Percentiles rank a stretch among this genome's conserved stretches.
Conservation (phyloP, 257 asterid species). For the Solanum pimpinellifolium region DNA sequence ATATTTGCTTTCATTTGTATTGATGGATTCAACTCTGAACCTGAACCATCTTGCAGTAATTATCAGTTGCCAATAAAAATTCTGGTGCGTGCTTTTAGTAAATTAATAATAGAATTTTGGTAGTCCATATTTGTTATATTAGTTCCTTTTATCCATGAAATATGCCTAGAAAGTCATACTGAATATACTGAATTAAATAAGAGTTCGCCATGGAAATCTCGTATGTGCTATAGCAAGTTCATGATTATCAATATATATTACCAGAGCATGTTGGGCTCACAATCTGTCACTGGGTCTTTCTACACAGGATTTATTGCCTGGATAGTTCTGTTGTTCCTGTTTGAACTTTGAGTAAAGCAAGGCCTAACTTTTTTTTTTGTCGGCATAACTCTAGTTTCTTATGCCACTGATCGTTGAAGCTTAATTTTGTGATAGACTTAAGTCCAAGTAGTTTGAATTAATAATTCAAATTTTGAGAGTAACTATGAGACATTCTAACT, state of each 20-base stretch:
- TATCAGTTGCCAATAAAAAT: neutral
- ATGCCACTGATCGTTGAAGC: neutral
- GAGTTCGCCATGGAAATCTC: neutral
- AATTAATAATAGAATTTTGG: neutral
- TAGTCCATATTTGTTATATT: neutral
- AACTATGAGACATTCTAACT: neutral
- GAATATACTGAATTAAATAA: neutral
- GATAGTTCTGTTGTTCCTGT: neutral
- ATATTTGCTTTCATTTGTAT: neutral
- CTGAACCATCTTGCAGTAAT: neutral
- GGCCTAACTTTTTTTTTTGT: neutral
- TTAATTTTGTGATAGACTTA: neutral
- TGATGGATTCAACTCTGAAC: neutral
- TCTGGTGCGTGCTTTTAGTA: neutral
- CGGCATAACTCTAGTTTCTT: neutral
- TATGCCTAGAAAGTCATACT: neutral
- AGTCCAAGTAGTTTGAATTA: too few species aligned
- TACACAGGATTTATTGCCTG: neutral
- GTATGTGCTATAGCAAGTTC: neutral
- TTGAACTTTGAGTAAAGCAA: neutral
- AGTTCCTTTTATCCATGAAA: neutral
- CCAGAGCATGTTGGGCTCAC: neutral
- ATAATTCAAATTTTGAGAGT: neutral
- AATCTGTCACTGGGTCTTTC: neutral
- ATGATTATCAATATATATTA: neutral